phyloP scores from a whole-genome alignment of 2,329 filamentous ascomycete genomes.

The Xylaria sp. region DNA sequence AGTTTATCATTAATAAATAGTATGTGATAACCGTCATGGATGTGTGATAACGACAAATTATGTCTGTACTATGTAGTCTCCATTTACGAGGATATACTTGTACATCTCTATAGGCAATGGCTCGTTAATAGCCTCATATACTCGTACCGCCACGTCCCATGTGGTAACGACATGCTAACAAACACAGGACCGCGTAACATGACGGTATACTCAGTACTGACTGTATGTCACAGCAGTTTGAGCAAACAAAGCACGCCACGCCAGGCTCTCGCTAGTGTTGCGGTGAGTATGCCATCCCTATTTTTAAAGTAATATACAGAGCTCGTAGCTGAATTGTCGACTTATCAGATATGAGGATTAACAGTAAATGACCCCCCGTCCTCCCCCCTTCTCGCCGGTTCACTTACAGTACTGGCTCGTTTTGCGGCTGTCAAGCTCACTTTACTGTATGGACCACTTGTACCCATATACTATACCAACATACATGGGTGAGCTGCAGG shows the following conservation, averaged over 20 bases:
- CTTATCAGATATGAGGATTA: neutral
- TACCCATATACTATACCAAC: slow-evolving; percentile 17
- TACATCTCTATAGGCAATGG: too few relatives aligned
- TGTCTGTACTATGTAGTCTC: too few relatives aligned
- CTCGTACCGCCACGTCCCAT: too few relatives aligned
- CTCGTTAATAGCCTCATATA: neutral
- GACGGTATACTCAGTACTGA: too few relatives aligned
- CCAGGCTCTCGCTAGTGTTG: neutral
- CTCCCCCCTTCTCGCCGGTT: too few relatives aligned
- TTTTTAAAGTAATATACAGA: neutral
- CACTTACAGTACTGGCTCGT: too few relatives aligned
- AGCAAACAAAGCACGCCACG: neutral
- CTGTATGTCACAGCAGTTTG: neutral
- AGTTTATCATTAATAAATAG: neutral
- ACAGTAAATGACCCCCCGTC: too few relatives aligned
- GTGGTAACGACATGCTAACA: too few relatives aligned
- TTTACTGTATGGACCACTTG: slow-evolving; percentile 2
- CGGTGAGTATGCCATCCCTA: neutral
- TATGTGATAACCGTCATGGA: neutral
- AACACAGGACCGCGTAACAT: too few relatives aligned
- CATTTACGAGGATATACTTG: neutral
- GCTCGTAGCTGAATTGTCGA: neutral
- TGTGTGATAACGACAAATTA: neutral
- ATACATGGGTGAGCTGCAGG: slow-evolving; percentile 33
- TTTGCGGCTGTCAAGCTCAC: too few relatives aligned